phyloP scores from a whole-genome alignment of 345 rosid genomes.

The Noccaea bulbosa region DNA sequence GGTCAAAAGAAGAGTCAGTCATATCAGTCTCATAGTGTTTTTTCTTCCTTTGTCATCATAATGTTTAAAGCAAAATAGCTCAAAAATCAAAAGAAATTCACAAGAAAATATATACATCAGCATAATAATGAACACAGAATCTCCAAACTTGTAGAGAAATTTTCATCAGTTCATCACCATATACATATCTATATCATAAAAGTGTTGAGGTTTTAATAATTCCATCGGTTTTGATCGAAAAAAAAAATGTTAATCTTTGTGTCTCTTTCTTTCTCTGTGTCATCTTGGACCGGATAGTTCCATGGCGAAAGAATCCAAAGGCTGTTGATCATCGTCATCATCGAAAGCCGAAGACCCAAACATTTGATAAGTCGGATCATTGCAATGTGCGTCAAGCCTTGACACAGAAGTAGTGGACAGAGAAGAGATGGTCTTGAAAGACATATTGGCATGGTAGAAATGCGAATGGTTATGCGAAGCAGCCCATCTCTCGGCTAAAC shows the following conservation, averaged over 20 bases:
- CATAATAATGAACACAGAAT: constrained; percentile 21
- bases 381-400: constrained; percentile 45
- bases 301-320: constrained; percentile 85
- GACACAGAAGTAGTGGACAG: constrained; percentile 30
- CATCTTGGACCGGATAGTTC: constrained; percentile 94
- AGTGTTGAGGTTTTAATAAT: constrained; percentile 26
- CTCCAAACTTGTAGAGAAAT: constrained; percentile 19
- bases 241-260: background rate
- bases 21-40: constrained; percentile 18
- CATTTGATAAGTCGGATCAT: constrained; percentile 65
- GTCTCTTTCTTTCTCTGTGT: constrained; percentile 27
- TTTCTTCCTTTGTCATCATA: constrained; percentile 26
- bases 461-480: constrained; percentile 65
- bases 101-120: constrained; percentile 33
- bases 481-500: constrained; percentile 93
- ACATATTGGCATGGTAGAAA: constrained; percentile 45
- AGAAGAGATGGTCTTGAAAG: constrained; percentile 45
- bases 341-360: constrained; percentile 71
- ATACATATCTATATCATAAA: constrained; percentile 41
- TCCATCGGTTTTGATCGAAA: background rate
- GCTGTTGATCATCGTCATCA: constrained; percentile 78
- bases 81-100: background rate
- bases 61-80: constrained; percentile 11
- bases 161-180: constrained; percentile 31
- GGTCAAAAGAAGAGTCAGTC: constrained; percentile 38